Evolutionary conservation across 2,329 filamentous ascomycete species (phyloP).

Genomic region (Apiospora koreana): DNA sequence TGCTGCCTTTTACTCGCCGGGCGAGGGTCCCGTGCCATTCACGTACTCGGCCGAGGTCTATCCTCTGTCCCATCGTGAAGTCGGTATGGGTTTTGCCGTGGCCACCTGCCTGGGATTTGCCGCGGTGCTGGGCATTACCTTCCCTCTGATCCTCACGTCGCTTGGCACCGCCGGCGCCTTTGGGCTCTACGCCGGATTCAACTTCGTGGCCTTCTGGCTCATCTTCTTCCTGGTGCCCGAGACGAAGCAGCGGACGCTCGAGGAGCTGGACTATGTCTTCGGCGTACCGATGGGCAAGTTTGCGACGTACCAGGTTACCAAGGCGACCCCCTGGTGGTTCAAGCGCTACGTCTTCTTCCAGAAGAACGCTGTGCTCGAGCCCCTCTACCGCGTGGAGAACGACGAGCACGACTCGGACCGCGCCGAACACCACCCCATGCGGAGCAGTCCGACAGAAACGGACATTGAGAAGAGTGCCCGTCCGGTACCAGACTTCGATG

Average conservation of each 20-base stretch:
- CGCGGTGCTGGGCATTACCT: slow-evolving; percentile 63
- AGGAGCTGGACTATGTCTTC: slow-evolving; percentile 53
- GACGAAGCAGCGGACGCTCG: slow-evolving; percentile 51
- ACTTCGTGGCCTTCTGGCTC: slow-evolving; percentile 45
- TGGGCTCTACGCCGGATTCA: slow-evolving; percentile 49
- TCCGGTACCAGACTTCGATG: not conserved
- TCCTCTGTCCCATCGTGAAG: slow-evolving; percentile 68
- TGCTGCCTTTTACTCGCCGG: slow-evolving; percentile 61
- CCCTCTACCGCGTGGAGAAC: slow-evolving; percentile 32
- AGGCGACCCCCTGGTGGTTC: slow-evolving; percentile 40
- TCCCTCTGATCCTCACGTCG: slow-evolving; percentile 55
- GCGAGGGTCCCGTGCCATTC: slow-evolving; percentile 68
- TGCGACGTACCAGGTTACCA: slow-evolving; percentile 39
- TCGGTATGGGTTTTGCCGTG: slow-evolving; percentile 71
- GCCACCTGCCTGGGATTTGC: slow-evolving; percentile 65
- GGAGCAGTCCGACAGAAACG: not conserved
- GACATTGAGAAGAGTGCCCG: slow-evolving; percentile 14
- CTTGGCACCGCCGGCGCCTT: slow-evolving; percentile 48
- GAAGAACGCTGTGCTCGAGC: slow-evolving; percentile 27
- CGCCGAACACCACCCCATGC: not conserved
- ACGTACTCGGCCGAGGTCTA: slow-evolving; percentile 71
- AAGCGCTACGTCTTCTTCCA: slow-evolving; percentile 36
- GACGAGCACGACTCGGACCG: slow-evolving; percentile 10
- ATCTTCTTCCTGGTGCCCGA: slow-evolving; percentile 51
- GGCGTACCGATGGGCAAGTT: slow-evolving; percentile 43